Evolutionary conservation across 1,139 yeast species (phyloP), one percentile per base, ranked within the genome.

Genomic region (Pichia sp.): DNA sequence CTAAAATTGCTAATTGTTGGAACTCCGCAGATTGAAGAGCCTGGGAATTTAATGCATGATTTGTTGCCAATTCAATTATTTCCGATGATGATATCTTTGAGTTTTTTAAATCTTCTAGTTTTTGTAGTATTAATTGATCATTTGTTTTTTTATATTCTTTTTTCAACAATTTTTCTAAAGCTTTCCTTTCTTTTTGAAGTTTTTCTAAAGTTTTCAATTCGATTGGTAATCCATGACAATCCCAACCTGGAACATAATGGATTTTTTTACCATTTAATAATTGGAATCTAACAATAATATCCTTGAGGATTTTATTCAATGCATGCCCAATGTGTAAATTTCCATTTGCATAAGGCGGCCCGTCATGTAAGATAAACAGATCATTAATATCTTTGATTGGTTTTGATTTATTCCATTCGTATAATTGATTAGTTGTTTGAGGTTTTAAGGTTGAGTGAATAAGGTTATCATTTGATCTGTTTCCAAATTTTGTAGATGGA

Each of bases 281-380:
- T 59, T 87, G 81, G 58, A 72, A 82, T 46, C 99, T 71, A 55
- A 80, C 80, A 47, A 90, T 79, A 46, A 92, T 80, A 66, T 92
- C 99, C 64, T 92, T 92, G 48, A 88, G 67, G 24, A 89, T 77
- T 61, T 92, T 92, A 67, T 92, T 92, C 60, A 92, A 68, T 0
- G 97, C 90, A 67, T 92, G 99, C 1, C 99, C 99, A 52, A 90
- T 67, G 63, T 92, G 99, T 25, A 92, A 70, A 53, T 84, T 88
- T 5, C 97, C 98, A 62, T 92, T 92, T 13, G 98, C 97, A 67
- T 90, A 92, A 0, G 99, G 99, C 0, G 99, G 99, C 0, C 99
- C 99, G 67, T 92, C 99, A 57, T 90, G 97, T 4, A 92, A 69
- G 1, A 85, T 74, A 56, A 87, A 88, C n/a, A 71, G 56, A 26